phyloP scores from a whole-genome alignment of 345 rosid species.

The Sonneratia alba region DNA sequence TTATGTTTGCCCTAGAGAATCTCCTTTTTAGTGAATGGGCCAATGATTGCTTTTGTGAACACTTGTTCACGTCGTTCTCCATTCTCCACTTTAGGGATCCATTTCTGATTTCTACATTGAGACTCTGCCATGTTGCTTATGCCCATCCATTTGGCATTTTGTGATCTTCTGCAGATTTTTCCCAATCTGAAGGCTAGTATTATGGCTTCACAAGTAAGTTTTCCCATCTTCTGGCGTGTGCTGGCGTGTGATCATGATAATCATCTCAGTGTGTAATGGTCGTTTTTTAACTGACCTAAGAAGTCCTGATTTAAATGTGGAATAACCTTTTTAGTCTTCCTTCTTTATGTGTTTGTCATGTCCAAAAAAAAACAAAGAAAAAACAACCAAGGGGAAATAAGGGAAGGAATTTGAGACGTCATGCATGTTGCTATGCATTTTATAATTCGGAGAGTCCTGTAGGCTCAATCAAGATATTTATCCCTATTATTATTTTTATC shows the following conservation, averaged over 20 bases:
- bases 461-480: neutral
- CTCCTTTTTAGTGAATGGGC: neutral
- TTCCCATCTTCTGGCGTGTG: neutral
- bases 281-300: neutral
- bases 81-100: neutral
- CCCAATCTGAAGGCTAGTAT: constrained; percentile 83
- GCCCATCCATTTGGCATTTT: constrained; percentile 4
- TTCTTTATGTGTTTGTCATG: neutral
- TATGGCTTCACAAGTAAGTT: constrained; percentile 76
- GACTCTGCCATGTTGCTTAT: too few relatives aligned
- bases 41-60: neutral
- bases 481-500: neutral
- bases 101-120: neutral
- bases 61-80: neutral
- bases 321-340: neutral
- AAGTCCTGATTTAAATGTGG: neutral
- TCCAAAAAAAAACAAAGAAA: neutral
- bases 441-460: neutral
- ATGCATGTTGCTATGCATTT: neutral
- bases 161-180: constrained; percentile 52
- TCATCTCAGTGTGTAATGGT: neutral
- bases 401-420: neutral
- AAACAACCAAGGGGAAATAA: neutral
- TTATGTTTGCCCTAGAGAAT: neutral
- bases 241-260: neutral